Evolutionary conservation across 1,139 yeast genomes (phyloP).

Genomic region (Geotrichum candidum): DNA sequence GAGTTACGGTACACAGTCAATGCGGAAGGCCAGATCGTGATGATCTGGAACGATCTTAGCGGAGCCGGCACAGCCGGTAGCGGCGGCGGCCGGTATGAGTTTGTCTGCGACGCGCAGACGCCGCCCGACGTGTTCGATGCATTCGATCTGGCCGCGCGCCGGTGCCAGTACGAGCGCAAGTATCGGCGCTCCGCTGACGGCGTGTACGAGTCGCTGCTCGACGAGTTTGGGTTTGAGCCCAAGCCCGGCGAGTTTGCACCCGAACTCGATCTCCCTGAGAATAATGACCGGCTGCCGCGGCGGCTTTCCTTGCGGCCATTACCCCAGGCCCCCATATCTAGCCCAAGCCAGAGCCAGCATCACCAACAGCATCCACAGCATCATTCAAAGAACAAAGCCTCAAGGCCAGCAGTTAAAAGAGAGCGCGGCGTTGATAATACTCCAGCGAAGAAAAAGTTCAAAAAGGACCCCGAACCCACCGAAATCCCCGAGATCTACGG

Average conservation of each 20-base stretch:
- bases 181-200: constrained; percentile 42
- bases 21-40: constrained; percentile 44
- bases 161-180: constrained; percentile 72
- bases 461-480: constrained; percentile 21
- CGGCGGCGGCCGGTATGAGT: constrained; percentile 73
- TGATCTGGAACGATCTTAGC: constrained; percentile 75
- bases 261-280: background rate
- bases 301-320: background rate
- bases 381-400: background rate
- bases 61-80: constrained; percentile 49
- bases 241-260: background rate
- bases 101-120: constrained; percentile 60
- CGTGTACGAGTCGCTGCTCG: constrained; percentile 40
- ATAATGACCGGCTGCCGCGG: background rate
- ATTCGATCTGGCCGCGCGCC: constrained; percentile 60
- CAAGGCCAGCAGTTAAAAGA: background rate
- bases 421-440: background rate
- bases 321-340: background rate
- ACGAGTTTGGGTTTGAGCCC: constrained; percentile 48
- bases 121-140: constrained; percentile 51
- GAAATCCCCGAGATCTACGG: constrained; percentile 16
- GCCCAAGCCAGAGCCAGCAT: background rate
- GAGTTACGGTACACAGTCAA: constrained; percentile 42
- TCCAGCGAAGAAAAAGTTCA: background rate
- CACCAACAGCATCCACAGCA: background rate